These are phyloP conservation scores for Xanthoconium stramineum DNA, from an alignment of 768 basidiomycete genomes.

Conservation along the genomic window DNA sequence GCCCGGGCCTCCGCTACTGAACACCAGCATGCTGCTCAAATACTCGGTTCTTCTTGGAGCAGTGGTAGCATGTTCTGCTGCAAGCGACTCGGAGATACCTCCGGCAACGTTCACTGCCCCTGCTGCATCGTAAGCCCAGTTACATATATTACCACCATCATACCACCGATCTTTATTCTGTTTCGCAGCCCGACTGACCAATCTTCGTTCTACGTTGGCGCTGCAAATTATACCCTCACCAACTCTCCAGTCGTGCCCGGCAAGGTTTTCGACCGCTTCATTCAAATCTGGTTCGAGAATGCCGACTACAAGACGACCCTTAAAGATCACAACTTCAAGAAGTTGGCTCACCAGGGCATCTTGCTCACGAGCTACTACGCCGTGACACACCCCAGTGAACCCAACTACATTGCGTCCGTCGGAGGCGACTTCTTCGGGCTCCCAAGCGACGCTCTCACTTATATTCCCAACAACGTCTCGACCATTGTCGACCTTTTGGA, in stretches of 20 bases:
- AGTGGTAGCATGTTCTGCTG: conserved; percentile 11
- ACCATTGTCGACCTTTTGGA: conserved; percentile 60
- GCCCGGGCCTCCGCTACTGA: no score
- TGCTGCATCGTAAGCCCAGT: conserved; percentile 23
- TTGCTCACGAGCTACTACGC: conserved; percentile 44
- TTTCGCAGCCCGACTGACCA: conserved; percentile 23
- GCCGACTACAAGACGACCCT: conserved; percentile 38
- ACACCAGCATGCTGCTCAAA: conserved; percentile 10
- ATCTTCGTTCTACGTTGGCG: conserved; percentile 40
- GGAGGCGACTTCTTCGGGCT: not conserved
- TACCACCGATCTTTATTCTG: not conserved
- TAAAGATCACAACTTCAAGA: conserved; percentile 19
- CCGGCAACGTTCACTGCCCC: conserved; percentile 26
- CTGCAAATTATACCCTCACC: conserved; percentile 40
- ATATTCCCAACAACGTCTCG: conserved; percentile 46
- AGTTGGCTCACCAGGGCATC: conserved; percentile 49
- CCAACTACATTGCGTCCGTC: conserved; percentile 41
- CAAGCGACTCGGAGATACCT: not conserved
- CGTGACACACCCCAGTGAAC: conserved; percentile 56
- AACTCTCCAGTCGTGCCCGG: conserved; percentile 39
- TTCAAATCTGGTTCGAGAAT: conserved; percentile 62
- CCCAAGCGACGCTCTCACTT: not conserved
- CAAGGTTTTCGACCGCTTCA: conserved; percentile 44
- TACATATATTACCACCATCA: not conserved
- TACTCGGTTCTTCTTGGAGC: conserved; percentile 11